Conservation (phyloP, 2,329 filamentous ascomycete genomes). For the Ophiostoma angusticollis region DNA sequence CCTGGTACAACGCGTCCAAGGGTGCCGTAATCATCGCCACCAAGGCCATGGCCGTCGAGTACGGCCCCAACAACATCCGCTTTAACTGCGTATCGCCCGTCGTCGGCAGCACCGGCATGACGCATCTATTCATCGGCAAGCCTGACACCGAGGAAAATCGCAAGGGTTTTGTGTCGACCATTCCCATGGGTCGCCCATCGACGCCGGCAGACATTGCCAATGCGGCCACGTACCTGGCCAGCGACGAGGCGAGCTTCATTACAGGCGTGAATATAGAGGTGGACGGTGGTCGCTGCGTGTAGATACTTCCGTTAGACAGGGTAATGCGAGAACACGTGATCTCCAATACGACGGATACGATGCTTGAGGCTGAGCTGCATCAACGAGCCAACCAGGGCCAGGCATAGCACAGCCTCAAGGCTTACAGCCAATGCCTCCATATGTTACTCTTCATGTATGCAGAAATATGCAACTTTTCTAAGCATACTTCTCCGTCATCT, state of each 20-base stretch:
- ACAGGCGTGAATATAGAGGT: slow-evolving; percentile 60
- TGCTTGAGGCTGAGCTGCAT: too few species aligned
- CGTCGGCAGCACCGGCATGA: slow-evolving; percentile 48
- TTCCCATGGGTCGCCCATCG: slow-evolving; percentile 42
- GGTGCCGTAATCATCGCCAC: slow-evolving; percentile 49
- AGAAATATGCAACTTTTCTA: too few species aligned
- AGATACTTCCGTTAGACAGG: too few species aligned
- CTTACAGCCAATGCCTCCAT: too few species aligned
- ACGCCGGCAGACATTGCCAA: slow-evolving; percentile 57
- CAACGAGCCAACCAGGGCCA: too few species aligned
- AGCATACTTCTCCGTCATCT: too few species aligned
- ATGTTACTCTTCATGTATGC: too few species aligned
- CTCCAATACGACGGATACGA: too few species aligned
- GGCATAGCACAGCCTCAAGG: too few species aligned
- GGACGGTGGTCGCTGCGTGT: slow-evolving; percentile 12
- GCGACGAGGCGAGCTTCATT: slow-evolving; percentile 58
- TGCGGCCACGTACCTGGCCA: slow-evolving; percentile 56
- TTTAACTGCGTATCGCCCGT: slow-evolving; percentile 62
- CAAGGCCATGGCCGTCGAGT: slow-evolving; percentile 55
- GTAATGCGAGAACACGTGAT: too few species aligned
- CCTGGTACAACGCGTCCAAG: slow-evolving; percentile 61
- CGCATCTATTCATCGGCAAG: slow-evolving; percentile 43
- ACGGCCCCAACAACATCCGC: slow-evolving; percentile 56
- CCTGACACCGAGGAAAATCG: slow-evolving; percentile 50
- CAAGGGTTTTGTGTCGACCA: slow-evolving; percentile 37